Conservation (phyloP, 495 filamentous ascomycete species). For the Lichenothelia convexa region DNA sequence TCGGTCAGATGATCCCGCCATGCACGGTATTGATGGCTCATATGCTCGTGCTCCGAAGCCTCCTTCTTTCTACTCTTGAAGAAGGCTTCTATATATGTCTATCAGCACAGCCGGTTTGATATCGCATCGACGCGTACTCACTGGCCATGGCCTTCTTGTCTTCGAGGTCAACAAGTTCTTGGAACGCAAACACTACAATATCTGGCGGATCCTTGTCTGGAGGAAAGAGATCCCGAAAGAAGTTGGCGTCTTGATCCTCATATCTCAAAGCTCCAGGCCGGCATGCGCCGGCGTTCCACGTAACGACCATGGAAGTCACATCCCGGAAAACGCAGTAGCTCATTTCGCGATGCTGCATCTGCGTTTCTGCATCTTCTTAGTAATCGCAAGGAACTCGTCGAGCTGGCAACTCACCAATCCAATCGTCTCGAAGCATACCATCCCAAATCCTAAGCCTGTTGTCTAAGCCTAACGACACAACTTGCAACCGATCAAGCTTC, state of each 20-base stretch:
- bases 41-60: conserved; percentile 69
- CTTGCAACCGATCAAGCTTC: conserved; percentile 68
- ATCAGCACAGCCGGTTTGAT: conserved; percentile 5
- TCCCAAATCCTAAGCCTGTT: conserved; percentile 81
- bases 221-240: conserved; percentile 61
- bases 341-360: conserved; percentile 67
- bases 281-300: conserved; percentile 91
- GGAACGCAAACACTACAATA: conserved; percentile 90
- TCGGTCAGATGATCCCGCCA: conserved; percentile 81
- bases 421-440: conserved; percentile 82
- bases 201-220: conserved; percentile 58
- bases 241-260: conserved; percentile 43
- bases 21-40: conserved; percentile 92
- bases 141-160: conserved; percentile 95
- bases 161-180: conserved; percentile 90
- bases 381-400: neutral
- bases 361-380: conserved; percentile 31
- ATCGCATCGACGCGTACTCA: conserved; percentile 22
- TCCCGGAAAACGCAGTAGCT: conserved; percentile 75
- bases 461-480: conserved; percentile 77
- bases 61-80: conserved; percentile 73
- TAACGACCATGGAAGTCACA: conserved; percentile 59
- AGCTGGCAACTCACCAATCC: conserved; percentile 41
- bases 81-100: conserved; percentile 31
- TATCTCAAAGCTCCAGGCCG: conserved; percentile 67